Evolutionary conservation across 2,329 filamentous ascomycete species (phyloP), one percentile per base, ranked within the genome.

Genomic region (Paraconiothyrium sp.): DNA sequence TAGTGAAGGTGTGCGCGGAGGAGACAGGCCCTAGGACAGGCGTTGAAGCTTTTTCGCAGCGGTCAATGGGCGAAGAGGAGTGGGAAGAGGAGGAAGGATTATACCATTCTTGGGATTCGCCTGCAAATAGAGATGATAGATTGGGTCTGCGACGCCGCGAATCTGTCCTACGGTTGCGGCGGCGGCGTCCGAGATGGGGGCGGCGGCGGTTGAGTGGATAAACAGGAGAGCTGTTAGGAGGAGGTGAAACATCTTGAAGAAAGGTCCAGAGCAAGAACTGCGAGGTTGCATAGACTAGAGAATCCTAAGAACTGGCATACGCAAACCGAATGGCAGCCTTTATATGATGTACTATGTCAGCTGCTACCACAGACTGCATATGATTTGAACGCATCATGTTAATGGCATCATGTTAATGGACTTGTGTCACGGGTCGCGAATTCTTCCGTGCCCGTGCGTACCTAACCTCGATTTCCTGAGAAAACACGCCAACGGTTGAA

Each of bases 61-160:
- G 13, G 22, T 39, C 8, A 34, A 34, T 51, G n/a, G 54, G 9
- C 14, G 30, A n/a, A 16, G n/a, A 48, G 10, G 41, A 35, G 49
- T 32, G 16, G n/a, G 30, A 20, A 6, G 54, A 13, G 16, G 4
- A 1, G 51, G 41, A 44, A 50, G 57, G 44, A 16, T 43, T 52
- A 22, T 73, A 80, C 79, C 66, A 51, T 84, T 79, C 48, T 79
- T 75, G 6, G 82, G 76, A 58, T 79, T 78, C 3, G 80, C 75
- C 70, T 86, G 84, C 3, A 86, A 76, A 65, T 86, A 86, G 24
- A 83, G 78, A 68, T 87, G 84, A 64, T 81, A 86, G 59, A 86
- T 82, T 2, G 85, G 84, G 7, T 79, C 77, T 59, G 77, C 73
- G 9, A 85, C 84, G 41, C 81, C 81, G 37, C 84, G 83, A 62